phyloP scores from a whole-genome alignment of 306 rosid species.

The Quercus robur region DNA sequence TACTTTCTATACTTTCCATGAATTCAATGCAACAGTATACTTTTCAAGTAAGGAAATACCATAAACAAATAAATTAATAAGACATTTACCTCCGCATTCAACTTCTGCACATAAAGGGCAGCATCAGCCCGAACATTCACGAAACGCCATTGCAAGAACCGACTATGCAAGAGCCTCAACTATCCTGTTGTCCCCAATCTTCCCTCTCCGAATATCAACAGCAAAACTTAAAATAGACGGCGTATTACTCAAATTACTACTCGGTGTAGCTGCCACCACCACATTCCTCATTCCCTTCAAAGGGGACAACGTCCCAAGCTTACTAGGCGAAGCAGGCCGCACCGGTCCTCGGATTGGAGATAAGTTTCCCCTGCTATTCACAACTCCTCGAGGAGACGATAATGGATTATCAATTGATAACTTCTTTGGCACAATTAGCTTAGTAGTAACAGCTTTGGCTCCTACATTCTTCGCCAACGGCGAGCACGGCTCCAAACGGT shows the following conservation, averaged over 20 bases:
- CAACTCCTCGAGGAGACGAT: slow-evolving; percentile 61
- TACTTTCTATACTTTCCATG: background rate
- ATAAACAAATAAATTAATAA: background rate
- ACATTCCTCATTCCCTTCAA: slow-evolving; percentile 27
- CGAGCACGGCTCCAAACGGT: too few species aligned
- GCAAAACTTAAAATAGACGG: slow-evolving; percentile 70
- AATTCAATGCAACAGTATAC: background rate
- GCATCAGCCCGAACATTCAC: slow-evolving; percentile 69
- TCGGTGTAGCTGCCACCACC: slow-evolving; percentile 29
- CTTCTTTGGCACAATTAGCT: slow-evolving; percentile 38
- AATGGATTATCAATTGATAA: slow-evolving; percentile 39
- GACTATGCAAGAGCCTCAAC: too few species aligned
- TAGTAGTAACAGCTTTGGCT: slow-evolving; percentile 29
- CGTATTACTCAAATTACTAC: slow-evolving; percentile 36
- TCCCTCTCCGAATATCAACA: background rate
- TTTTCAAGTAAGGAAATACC: background rate
- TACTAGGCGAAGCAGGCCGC: slow-evolving; percentile 36
- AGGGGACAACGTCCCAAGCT: too few species aligned
- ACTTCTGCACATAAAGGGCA: slow-evolving; percentile 54
- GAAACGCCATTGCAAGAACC: slow-evolving; percentile 57
- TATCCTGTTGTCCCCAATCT: too few species aligned
- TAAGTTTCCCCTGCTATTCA: slow-evolving; percentile 43
- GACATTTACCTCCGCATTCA: slow-evolving; percentile 76
- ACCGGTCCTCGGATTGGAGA: slow-evolving; percentile 57
- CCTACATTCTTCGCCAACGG: slow-evolving; percentile 31